Evolutionary conservation across 2,329 filamentous ascomycete species (phyloP).

Genomic region (Ceratocystis huliohia): DNA sequence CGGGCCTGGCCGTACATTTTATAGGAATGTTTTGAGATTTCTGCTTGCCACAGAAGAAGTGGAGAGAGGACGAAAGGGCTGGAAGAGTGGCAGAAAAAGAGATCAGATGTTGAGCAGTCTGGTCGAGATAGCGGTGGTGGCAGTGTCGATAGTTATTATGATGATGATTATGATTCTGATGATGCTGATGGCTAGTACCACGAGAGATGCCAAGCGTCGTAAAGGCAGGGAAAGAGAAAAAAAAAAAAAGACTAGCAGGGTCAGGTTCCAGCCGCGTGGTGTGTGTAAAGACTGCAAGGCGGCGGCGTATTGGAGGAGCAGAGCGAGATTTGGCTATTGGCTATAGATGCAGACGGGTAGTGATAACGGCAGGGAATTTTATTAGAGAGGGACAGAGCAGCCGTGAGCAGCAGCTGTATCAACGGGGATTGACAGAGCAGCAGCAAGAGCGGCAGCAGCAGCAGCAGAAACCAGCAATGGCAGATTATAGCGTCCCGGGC

Average conservation of each 20-base stretch:
- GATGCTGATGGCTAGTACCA: neutral
- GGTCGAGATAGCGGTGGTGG: neutral
- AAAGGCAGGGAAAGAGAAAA: neutral
- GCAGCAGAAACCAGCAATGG: too few species aligned
- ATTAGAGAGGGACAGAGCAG: too few species aligned
- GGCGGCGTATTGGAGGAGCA: neutral
- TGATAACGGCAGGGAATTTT: neutral
- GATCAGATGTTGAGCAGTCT: neutral
- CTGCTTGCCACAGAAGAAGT: neutral
- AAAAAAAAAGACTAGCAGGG: neutral
- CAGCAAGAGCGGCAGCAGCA: neutral
- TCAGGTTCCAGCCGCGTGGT: neutral
- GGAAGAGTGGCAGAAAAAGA: neutral
- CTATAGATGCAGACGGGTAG: constrained; percentile 2
- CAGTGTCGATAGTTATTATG: neutral
- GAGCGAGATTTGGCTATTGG: neutral
- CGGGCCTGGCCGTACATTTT: constrained; percentile 14
- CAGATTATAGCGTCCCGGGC: neutral
- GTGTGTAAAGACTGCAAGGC: constrained; percentile 4
- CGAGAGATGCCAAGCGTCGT: neutral
- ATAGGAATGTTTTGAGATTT: neutral
- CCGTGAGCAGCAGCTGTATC: too few species aligned
- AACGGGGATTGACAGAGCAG: neutral
- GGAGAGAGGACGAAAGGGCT: neutral
- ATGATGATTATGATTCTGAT: neutral